Evolutionary conservation across 495 filamentous ascomycete genomes (phyloP).

Genomic region (Immersiella caudata): DNA sequence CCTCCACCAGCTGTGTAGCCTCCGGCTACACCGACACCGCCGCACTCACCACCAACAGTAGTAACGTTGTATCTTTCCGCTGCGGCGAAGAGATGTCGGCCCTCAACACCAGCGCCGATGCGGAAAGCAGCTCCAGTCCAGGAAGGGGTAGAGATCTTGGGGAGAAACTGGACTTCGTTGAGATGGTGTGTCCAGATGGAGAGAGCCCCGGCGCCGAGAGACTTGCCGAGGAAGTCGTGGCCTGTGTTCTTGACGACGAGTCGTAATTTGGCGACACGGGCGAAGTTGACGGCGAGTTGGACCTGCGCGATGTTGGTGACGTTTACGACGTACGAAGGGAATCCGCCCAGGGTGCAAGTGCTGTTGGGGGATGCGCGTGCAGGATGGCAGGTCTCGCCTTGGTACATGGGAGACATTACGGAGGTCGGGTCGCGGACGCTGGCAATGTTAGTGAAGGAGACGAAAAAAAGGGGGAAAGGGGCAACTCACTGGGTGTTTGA

Average conservation of each 20-base stretch:
- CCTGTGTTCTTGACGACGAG: conserved; percentile 50
- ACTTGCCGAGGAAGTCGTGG: conserved; percentile 48
- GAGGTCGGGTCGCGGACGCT: conserved; percentile 26
- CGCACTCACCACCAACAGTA: conserved; percentile 54
- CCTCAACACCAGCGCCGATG: conserved; percentile 58
- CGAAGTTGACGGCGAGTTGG: conserved; percentile 50
- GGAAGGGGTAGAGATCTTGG: conserved; percentile 36
- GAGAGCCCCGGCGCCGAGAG: conserved; percentile 56
- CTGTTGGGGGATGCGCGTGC: conserved; percentile 39
- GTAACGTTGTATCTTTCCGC: conserved; percentile 37
- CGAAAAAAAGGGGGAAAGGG: background rate
- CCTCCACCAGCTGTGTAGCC: conserved; percentile 51
- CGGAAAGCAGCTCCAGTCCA: conserved; percentile 53
- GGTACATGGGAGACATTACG: conserved; percentile 49
- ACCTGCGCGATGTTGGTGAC: conserved; percentile 43
- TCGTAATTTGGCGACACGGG: conserved; percentile 40
- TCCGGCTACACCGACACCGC: conserved; percentile 41
- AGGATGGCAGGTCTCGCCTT: conserved; percentile 60
- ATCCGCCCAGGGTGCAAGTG: conserved; percentile 57
- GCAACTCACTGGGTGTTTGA: conserved; percentile 13
- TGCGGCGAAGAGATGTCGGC: conserved; percentile 47
- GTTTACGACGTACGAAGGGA: conserved; percentile 57
- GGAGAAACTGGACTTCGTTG: conserved; percentile 47
- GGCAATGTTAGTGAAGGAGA: background rate
- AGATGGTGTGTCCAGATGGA: conserved; percentile 64